phyloP scores from a whole-genome alignment of 2,329 filamentous ascomycete genomes.

The Colletotrichum tanaceti region DNA sequence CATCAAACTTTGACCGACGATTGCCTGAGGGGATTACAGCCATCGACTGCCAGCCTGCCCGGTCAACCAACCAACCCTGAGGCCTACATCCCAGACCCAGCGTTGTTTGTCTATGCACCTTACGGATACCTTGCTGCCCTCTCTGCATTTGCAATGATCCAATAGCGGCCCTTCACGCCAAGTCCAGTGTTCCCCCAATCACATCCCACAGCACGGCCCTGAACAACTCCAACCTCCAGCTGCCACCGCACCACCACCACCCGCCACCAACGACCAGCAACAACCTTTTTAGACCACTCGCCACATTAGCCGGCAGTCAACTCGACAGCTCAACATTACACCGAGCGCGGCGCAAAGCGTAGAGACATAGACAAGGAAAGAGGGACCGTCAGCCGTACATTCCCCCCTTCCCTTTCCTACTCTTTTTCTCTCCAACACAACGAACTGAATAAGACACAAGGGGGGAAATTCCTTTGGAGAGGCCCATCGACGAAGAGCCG shows the following conservation, averaged over 20 bases:
- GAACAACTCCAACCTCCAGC: slow-evolving; percentile 39
- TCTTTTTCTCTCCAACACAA: not conserved
- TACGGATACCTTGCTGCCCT: slow-evolving; percentile 13
- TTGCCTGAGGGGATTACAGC: not conserved
- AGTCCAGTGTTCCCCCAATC: slow-evolving; percentile 41
- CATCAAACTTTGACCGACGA: slow-evolving; percentile 7
- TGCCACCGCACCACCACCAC: slow-evolving; percentile 4
- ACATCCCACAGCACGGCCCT: slow-evolving; percentile 29
- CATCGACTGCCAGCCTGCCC: not conserved
- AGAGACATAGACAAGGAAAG: slow-evolving; percentile 1
- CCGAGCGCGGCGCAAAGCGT: not conserved
- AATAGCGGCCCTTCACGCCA: slow-evolving; percentile 51
- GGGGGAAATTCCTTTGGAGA: slow-evolving; percentile 4
- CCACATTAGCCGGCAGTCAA: slow-evolving; percentile 19
- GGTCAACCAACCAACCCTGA: not conserved
- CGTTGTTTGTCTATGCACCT: slow-evolving; percentile 37
- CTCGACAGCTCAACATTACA: slow-evolving; percentile 5
- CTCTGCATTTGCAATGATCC: slow-evolving; percentile 42
- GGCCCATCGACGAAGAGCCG: slow-evolving; percentile 3
- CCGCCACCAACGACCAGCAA: not conserved
- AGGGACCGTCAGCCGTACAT: not conserved
- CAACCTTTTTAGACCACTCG: slow-evolving; percentile 15
- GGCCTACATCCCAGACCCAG: slow-evolving; percentile 25
- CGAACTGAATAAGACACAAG: not conserved
- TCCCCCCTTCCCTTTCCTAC: no score